Evolutionary conservation across 768 basidiomycete genomes (phyloP).

Genomic region (Lanmaoa rubissima): DNA sequence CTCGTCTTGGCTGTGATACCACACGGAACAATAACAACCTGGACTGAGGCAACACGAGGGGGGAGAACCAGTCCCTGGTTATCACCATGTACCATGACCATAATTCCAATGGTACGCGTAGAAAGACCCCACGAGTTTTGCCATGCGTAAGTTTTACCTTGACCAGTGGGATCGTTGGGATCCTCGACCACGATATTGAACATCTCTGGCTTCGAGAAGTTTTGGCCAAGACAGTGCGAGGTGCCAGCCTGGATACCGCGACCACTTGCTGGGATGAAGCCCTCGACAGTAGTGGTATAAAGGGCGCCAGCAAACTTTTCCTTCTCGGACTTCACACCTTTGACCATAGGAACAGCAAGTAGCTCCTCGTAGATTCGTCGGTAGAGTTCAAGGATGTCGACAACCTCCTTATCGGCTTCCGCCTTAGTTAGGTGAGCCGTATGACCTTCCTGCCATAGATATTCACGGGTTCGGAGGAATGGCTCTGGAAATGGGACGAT

Average conservation of each 20-base stretch:
- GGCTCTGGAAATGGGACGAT: slow-evolving; percentile 60
- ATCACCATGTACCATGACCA: slow-evolving; percentile 99
- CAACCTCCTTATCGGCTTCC: slow-evolving; percentile 91
- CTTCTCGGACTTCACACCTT: slow-evolving; percentile 96
- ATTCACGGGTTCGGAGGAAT: slow-evolving; percentile 98
- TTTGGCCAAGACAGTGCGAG: slow-evolving; percentile 96
- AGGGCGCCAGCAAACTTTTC: slow-evolving; percentile 98
- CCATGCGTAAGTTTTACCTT: slow-evolving; percentile 83
- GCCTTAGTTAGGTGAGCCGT: slow-evolving; percentile 87
- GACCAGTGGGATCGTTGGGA: slow-evolving; percentile 67
- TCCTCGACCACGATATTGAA: slow-evolving; percentile 98
- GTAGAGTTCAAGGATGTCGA: slow-evolving; percentile 93
- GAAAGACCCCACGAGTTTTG: slow-evolving; percentile 99
- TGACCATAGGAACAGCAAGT: slow-evolving; percentile 95
- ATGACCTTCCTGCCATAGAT: slow-evolving; percentile 99
- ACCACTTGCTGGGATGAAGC: slow-evolving; percentile 95
- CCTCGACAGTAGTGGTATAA: slow-evolving; percentile 98
- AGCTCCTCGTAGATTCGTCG: slow-evolving; percentile 94
- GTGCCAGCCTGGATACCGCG: slow-evolving; percentile 98
- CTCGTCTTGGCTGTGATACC: slow-evolving; percentile 87
- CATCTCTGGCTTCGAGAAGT: slow-evolving; percentile 95
- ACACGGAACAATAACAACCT: slow-evolving; percentile 90
- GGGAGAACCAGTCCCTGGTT: slow-evolving; percentile 96
- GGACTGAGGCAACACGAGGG: slow-evolving; percentile 92
- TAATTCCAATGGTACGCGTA: slow-evolving; percentile 94